Conservation (phyloP, 2,329 filamentous ascomycete species). For the Aspergillus sojae region DNA sequence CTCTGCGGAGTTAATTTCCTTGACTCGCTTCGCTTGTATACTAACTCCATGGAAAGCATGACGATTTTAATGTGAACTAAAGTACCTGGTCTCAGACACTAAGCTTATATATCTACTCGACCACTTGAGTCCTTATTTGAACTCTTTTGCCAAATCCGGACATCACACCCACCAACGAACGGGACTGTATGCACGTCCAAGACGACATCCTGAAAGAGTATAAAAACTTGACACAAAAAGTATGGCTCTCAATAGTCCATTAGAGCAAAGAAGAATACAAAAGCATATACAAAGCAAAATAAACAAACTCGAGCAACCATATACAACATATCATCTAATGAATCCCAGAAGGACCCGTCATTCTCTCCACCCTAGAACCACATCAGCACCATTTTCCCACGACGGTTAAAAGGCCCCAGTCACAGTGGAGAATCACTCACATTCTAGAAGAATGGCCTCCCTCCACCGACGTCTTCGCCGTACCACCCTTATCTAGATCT, state of each 20-base stretch:
- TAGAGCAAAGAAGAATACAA: neutral
- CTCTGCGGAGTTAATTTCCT: neutral
- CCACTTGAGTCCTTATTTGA: too few relatives aligned
- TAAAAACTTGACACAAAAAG: too few relatives aligned
- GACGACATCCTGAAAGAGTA: too few relatives aligned
- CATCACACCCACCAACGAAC: too few relatives aligned
- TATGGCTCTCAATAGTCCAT: too few relatives aligned
- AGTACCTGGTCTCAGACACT: too few relatives aligned
- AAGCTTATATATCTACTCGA: too few relatives aligned
- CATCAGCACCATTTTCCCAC: neutral
- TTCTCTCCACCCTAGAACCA: neutral
- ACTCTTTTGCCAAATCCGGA: too few relatives aligned
- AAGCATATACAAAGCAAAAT: neutral
- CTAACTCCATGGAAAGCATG: too few relatives aligned
- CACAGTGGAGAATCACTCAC: neutral
- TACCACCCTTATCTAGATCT: constrained; percentile 4
- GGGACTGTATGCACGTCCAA: too few relatives aligned
- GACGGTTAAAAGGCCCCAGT: neutral
- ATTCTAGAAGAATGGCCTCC: neutral
- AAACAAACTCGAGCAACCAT: neutral
- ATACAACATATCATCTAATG: neutral
- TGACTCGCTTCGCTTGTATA: too few relatives aligned
- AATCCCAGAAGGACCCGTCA: neutral
- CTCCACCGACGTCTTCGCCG: neutral
- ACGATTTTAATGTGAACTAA: too few relatives aligned